These are phyloP conservation scores for Mycena metata DNA, from an alignment of 768 basidiomycete genomes.

Conservation along the genomic window DNA sequence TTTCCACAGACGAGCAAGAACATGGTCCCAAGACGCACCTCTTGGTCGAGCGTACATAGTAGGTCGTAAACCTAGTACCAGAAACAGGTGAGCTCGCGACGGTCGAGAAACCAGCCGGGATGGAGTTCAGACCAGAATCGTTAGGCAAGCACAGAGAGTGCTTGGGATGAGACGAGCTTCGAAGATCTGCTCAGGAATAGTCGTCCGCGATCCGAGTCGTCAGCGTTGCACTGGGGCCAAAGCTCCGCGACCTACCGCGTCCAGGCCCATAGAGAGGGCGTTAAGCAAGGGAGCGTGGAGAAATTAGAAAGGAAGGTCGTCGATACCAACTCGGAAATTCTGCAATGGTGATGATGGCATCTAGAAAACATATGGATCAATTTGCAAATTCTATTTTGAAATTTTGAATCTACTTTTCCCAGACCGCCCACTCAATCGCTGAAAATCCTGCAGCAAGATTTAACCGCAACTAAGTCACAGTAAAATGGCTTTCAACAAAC, in stretches of 20 bases:
- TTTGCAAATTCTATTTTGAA: too few species aligned
- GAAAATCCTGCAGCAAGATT: too few species aligned
- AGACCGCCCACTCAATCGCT: too few species aligned
- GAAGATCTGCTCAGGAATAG: constrained; percentile 9
- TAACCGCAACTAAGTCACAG: too few species aligned
- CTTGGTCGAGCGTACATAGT: constrained; percentile 45
- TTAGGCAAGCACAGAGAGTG: constrained; percentile 36
- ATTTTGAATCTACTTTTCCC: too few species aligned
- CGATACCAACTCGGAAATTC: neutral
- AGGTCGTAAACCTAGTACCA: constrained; percentile 43
- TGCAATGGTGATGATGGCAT: too few species aligned
- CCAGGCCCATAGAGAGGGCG: constrained; percentile 18
- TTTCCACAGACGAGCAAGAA: neutral
- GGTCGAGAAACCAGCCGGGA: neutral
- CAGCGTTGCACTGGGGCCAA: neutral
- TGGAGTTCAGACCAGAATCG: constrained; percentile 26
- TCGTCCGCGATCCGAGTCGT: neutral
- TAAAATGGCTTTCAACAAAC: too few species aligned
- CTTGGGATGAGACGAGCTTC: constrained; percentile 33
- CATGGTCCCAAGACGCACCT: constrained; percentile 33
- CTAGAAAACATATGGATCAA: neutral
- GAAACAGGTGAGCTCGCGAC: neutral
- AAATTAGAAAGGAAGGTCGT: neutral
- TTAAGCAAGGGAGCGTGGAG: neutral
- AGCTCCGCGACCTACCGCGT: constrained; percentile 16